Conservation (phyloP, 1,284 basidiomycete genomes). For the Neotropicomus parvogracilis region DNA sequence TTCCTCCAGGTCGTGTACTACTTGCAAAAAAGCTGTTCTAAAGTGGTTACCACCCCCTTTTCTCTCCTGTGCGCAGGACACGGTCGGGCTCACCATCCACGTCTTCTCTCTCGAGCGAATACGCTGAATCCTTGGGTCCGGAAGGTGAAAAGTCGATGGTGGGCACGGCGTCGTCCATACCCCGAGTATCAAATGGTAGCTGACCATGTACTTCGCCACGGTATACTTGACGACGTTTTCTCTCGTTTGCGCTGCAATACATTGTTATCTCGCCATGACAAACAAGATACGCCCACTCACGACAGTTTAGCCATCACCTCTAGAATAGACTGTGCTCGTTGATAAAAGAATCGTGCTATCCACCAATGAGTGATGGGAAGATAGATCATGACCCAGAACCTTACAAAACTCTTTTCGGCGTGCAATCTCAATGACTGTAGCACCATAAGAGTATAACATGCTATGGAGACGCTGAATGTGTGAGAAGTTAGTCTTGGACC, state of each 20-base stretch:
- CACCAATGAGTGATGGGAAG: constrained; percentile 6
- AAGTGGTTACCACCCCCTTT: not conserved
- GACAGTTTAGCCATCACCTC: constrained; percentile 82
- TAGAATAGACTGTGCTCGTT: constrained; percentile 71
- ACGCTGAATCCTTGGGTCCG: constrained; percentile 50
- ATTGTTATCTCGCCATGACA: not conserved
- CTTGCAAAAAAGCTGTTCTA: constrained; percentile 53
- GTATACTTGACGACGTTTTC: constrained; percentile 74
- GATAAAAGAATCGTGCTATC: constrained; percentile 72
- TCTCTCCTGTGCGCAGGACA: not conserved
- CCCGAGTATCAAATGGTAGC: constrained; percentile 73
- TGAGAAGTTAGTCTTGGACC: constrained; percentile 79
- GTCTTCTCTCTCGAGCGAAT: constrained; percentile 68
- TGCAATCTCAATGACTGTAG: constrained; percentile 88
- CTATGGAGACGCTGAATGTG: constrained; percentile 87
- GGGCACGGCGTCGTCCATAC: constrained; percentile 75
- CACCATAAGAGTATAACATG: constrained; percentile 91
- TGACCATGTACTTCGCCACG: constrained; percentile 75
- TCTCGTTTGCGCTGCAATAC: constrained; percentile 57
- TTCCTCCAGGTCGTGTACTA: constrained; percentile 65
- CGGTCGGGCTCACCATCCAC: constrained; percentile 55
- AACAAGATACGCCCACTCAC: constrained; percentile 42
- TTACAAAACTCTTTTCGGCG: constrained; percentile 83
- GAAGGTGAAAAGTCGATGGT: constrained; percentile 72
- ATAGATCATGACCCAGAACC: constrained; percentile 19